A percentile compares a stretch with the other conserved stretches of the same genome.
Evolutionary conservation across 345 rosid species (phyloP).

Genomic region (Populus simonii): DNA sequence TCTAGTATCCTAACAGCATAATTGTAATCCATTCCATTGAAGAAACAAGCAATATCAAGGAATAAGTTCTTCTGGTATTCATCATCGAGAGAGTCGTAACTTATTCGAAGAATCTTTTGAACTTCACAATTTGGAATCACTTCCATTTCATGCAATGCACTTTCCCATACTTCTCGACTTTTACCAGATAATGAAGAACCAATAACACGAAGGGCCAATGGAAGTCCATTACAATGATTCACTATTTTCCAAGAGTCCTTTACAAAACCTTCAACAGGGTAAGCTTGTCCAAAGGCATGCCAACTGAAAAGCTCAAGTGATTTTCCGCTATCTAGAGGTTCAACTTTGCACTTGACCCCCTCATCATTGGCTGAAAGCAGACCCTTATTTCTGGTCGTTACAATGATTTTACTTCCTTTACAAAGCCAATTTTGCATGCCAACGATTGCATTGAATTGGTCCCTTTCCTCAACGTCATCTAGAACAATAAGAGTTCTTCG

Average conservation of each 20-base stretch:
- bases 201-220: not conserved
- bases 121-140: not conserved
- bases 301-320: not conserved
- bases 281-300: not conserved
- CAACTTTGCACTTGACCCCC: not conserved
- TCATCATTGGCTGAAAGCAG: too few relatives aligned
- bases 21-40: not conserved
- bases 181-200: not conserved
- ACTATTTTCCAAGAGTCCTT: not conserved
- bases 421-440: too few relatives aligned
- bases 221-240: not conserved
- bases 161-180: conserved; percentile 8
- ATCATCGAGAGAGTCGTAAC: not conserved
- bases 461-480: too few relatives aligned
- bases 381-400: too few relatives aligned
- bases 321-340: not conserved
- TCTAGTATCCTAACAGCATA: not conserved
- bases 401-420: too few relatives aligned
- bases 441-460: too few relatives aligned
- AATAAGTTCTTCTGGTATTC: not conserved
- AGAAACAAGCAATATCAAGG: not conserved
- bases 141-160: conserved; percentile 7
- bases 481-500: too few relatives aligned
- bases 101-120: not conserved
- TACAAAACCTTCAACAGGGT: not conserved